Evolutionary conservation across 2,329 filamentous ascomycete species (phyloP).

Genomic region (Verticillium longisporum): DNA sequence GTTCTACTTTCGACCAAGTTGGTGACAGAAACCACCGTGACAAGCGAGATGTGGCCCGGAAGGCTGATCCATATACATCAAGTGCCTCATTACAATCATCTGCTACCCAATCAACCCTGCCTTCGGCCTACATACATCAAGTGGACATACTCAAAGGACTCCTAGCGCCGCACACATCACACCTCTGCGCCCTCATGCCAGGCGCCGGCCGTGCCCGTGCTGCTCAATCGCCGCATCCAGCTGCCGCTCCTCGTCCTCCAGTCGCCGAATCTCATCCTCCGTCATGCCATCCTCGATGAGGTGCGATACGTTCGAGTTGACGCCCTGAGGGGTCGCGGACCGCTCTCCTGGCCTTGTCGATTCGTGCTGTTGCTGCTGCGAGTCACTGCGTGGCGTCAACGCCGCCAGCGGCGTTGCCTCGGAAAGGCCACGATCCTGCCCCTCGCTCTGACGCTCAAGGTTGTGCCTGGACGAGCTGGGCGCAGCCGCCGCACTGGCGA

Average conservation of each 20-base stretch:
- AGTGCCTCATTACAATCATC: neutral
- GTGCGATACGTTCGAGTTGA: conserved; percentile 35
- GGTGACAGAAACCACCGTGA: neutral
- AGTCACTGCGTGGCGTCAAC: conserved; percentile 1
- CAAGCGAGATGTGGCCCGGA: neutral
- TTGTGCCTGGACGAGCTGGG: neutral
- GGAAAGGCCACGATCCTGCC: neutral
- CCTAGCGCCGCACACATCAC: neutral
- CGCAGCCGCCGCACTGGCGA: neutral
- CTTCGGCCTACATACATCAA: neutral
- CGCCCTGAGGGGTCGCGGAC: conserved; percentile 20
- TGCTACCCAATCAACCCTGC: neutral
- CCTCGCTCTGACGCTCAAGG: neutral
- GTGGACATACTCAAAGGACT: neutral
- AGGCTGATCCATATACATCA: neutral
- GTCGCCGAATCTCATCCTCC: conserved; percentile 42
- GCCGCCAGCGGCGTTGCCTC: neutral
- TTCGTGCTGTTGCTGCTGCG: conserved; percentile 1
- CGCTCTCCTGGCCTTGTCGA: conserved; percentile 9
- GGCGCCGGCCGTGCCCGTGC: conserved; percentile 18
- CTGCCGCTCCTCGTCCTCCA: conserved; percentile 52
- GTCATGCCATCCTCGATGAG: conserved; percentile 57
- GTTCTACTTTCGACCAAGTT: too few relatives aligned
- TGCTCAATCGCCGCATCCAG: conserved; percentile 51
- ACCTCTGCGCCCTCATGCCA: neutral